Evolutionary conservation across 164 flowering plant genomes (phyloP).

Genomic region (Vitis vinifera): ASM3070453v1 NC_081811.1:14067001-14067500

Average conservation of each 20-base stretch:
- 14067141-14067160: slow-evolving; percentile 88
- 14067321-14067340: slow-evolving; percentile 92
- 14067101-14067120: not conserved
- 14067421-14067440: slow-evolving; percentile 88
- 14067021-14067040: not conserved
- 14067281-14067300: not conserved
- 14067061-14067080: too few species aligned
- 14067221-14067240: slow-evolving; percentile 94
- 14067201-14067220: slow-evolving; percentile 97
- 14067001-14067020: not conserved
- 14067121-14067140: slow-evolving; percentile 59
- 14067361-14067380: slow-evolving; percentile 83
- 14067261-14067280: not conserved
- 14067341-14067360: slow-evolving; percentile 90
- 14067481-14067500: not conserved
- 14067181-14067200: slow-evolving; percentile 83
- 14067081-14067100: too few species aligned
- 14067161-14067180: slow-evolving; percentile 96
- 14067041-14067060: too few species aligned
- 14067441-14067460: slow-evolving; percentile 9
- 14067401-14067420: slow-evolving; percentile 85
- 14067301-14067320: not conserved
- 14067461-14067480: not conserved
- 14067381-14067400: slow-evolving; percentile 87
- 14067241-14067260: slow-evolving; percentile 22